These are phyloP conservation scores for Metschnikowia santaceciliae DNA, from an alignment of 805 yeast genomes.

Conservation along the genomic window DNA sequence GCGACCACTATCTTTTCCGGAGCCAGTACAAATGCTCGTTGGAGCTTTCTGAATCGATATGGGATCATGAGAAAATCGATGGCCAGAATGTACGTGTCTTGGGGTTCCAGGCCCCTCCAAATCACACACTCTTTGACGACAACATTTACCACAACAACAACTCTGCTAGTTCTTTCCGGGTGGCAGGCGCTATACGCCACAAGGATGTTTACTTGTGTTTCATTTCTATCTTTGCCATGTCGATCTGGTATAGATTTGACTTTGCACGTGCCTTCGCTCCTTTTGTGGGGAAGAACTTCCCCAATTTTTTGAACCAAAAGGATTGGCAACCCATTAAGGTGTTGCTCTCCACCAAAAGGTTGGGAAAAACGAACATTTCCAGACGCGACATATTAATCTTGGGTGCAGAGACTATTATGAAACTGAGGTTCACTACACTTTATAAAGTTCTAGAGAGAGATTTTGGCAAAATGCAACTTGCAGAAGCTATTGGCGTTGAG, in stretches of 20 bases:
- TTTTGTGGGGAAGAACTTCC: neutral
- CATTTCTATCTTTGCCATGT: neutral
- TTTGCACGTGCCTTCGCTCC: neutral
- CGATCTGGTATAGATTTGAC: neutral
- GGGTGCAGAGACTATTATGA: neutral
- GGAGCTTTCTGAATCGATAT: neutral
- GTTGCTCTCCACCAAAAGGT: neutral
- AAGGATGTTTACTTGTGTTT: neutral
- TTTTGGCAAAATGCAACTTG: neutral
- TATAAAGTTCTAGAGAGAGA: neutral
- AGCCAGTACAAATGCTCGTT: neutral
- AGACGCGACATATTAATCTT: neutral
- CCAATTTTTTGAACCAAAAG: neutral
- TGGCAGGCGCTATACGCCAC: neutral
- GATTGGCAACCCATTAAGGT: neutral
- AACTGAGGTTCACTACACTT: neutral
- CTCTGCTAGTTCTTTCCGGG: too few species aligned
- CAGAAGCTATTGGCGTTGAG: neutral
- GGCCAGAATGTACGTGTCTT: neutral
- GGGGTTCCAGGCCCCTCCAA: neutral
- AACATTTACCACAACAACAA: too few species aligned
- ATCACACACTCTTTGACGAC: too few species aligned
- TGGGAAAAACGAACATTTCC: too few species aligned
- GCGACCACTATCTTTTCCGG: neutral
- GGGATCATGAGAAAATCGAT: neutral